Percentiles rank a stretch among this genome's conserved stretches.
Evolutionary conservation across 2,329 filamentous ascomycete genomes (phyloP).

Genomic region (Venturia carpophila): DNA sequence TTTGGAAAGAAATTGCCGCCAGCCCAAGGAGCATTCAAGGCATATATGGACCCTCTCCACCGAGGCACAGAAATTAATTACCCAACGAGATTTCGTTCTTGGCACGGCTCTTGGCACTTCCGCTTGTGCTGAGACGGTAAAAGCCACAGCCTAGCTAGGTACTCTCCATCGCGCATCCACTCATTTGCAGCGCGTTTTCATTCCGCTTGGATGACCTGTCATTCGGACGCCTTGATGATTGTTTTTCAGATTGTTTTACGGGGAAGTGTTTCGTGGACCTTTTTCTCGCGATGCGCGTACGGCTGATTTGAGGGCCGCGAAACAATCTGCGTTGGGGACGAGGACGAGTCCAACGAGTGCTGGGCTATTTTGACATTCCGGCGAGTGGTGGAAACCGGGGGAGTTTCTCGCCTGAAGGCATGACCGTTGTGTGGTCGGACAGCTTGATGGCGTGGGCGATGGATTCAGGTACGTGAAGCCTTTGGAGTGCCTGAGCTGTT

Average conservation of each 20-base stretch:
- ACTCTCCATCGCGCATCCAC: background rate
- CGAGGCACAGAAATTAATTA: background rate
- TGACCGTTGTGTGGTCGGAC: background rate
- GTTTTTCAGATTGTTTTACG: background rate
- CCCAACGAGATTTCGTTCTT: background rate
- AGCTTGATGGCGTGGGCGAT: background rate
- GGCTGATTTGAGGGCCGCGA: slow-evolving; percentile 2
- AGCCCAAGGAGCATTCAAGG: background rate
- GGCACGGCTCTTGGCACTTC: slow-evolving; percentile 4
- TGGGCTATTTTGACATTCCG: background rate
- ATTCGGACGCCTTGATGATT: background rate
- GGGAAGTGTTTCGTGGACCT: background rate
- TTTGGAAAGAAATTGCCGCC: background rate
- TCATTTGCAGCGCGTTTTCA: background rate
- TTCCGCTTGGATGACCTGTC: background rate
- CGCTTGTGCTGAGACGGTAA: background rate
- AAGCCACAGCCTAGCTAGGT: background rate
- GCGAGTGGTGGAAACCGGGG: background rate
- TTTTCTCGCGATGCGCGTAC: background rate
- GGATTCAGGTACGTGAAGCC: background rate
- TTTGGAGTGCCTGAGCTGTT: background rate
- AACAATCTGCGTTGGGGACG: background rate
- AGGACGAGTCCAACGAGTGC: background rate
- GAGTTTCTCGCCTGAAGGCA: background rate
- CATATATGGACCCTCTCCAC: background rate